Evolutionary conservation across 495 filamentous ascomycete genomes (phyloP).

Genomic region (Hyphodiscus hymeniophilus): DNA sequence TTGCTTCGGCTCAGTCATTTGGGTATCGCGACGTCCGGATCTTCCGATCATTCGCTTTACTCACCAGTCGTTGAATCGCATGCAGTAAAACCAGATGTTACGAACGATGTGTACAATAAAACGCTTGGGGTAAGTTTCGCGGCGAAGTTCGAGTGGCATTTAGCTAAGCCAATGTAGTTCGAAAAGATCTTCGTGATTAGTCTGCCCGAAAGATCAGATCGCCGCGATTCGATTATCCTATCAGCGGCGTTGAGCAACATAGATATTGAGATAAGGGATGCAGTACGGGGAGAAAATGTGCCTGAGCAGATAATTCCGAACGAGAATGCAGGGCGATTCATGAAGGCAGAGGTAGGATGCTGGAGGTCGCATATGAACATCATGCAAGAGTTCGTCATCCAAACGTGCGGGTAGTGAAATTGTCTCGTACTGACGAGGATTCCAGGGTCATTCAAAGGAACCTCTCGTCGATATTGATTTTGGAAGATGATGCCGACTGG

Average conservation of each 20-base stretch:
- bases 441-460: too few relatives aligned
- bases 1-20: too few relatives aligned
- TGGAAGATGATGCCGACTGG: constrained; percentile 43
- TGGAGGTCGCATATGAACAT: constrained; percentile 41
- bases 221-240: constrained; percentile 50
- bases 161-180: constrained; percentile 33
- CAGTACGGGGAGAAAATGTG: constrained; percentile 35
- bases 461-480: too few relatives aligned
- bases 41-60: too few relatives aligned
- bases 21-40: too few relatives aligned
- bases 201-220: constrained; percentile 50
- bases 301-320: constrained; percentile 25
- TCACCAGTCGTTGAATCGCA: too few relatives aligned
- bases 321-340: constrained; percentile 13
- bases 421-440: too few relatives aligned
- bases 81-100: too few relatives aligned
- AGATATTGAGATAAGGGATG: constrained; percentile 46
- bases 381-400: too few relatives aligned
- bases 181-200: constrained; percentile 54
- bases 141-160: too few relatives aligned
- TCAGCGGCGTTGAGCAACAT: constrained; percentile 44
- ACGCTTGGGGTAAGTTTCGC: constrained; percentile 26
- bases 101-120: constrained; percentile 17
- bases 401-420: too few relatives aligned
- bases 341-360: constrained; percentile 23